Evolutionary conservation across 2,329 filamentous ascomycete genomes (phyloP).

Genomic region (Camillea tinctor): DNA sequence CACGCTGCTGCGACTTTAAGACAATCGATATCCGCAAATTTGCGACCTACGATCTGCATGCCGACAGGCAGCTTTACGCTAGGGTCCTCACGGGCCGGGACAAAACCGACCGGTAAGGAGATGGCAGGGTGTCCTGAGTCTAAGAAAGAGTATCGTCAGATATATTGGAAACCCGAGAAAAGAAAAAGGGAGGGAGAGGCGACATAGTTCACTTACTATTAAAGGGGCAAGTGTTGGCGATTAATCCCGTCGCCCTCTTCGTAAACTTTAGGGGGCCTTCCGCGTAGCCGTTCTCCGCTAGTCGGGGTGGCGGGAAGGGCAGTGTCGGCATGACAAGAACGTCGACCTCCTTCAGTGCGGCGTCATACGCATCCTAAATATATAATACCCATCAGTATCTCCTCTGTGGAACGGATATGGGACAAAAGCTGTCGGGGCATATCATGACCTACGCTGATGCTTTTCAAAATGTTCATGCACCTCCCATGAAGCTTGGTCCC

Average conservation of each 20-base stretch:
- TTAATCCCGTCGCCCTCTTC: slow-evolving; percentile 11
- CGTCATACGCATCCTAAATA: slow-evolving; percentile 26
- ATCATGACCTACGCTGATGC: slow-evolving; percentile 17
- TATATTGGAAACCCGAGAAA: neutral
- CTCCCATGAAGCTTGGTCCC: slow-evolving; percentile 23
- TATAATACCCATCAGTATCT: neutral
- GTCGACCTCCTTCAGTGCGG: slow-evolving; percentile 23
- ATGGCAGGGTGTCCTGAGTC: slow-evolving; percentile 30
- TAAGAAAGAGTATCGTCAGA: neutral
- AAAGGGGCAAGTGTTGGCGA: slow-evolving; percentile 25
- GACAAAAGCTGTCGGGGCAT: too few species aligned
- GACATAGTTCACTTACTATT: slow-evolving; percentile 17
- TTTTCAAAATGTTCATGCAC: slow-evolving; percentile 25
- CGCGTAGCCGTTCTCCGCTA: slow-evolving; percentile 14
- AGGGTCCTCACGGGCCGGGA: slow-evolving; percentile 25
- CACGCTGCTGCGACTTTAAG: slow-evolving; percentile 29
- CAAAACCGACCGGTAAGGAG: slow-evolving; percentile 29
- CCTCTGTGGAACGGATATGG: neutral
- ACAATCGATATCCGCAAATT: slow-evolving; percentile 26
- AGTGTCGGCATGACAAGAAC: slow-evolving; percentile 31
- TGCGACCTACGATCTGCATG: slow-evolving; percentile 30
- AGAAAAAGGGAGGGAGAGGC: neutral
- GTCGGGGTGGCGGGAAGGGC: slow-evolving; percentile 16
- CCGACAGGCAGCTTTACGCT: slow-evolving; percentile 26
- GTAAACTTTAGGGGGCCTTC: slow-evolving; percentile 18